Conservation (phyloP, 2,329 filamentous ascomycete species). For the Aspergillus floridensis region DNA sequence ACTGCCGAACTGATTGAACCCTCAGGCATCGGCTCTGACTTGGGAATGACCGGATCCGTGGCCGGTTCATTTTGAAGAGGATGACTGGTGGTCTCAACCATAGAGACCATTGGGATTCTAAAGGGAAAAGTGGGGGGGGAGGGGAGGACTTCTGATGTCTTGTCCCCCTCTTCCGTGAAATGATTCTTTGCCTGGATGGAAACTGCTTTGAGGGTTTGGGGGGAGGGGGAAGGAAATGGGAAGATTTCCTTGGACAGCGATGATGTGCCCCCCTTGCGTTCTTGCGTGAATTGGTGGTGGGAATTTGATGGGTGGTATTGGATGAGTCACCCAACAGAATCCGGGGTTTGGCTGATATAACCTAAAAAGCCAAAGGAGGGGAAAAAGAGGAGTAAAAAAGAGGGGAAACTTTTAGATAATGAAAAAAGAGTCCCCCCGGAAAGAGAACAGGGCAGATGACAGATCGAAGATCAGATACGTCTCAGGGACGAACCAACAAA, state of each 20-base stretch:
- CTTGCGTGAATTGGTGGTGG: neutral
- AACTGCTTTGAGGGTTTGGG: neutral
- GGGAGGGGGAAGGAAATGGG: conserved; percentile 2
- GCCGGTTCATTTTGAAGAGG: conserved; percentile 41
- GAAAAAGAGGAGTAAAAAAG: conserved; percentile 1
- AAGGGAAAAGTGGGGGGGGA: neutral
- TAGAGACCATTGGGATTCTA: conserved; percentile 43
- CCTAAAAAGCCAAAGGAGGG: conserved; percentile 1
- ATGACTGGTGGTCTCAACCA: conserved; percentile 39
- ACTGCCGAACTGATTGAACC: conserved; percentile 45
- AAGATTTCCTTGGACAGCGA: neutral
- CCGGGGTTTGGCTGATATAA: neutral
- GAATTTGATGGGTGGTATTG: neutral
- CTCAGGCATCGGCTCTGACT: conserved; percentile 42
- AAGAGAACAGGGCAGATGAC: conserved; percentile 9
- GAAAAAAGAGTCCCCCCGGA: neutral
- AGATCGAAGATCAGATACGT: neutral
- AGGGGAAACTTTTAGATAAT: neutral
- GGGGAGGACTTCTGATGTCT: neutral
- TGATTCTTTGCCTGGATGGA: neutral
- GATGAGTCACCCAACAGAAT: neutral
- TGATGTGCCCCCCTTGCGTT: neutral
- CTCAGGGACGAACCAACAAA: neutral
- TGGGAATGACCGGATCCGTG: conserved; percentile 43
- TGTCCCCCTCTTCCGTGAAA: neutral